These are phyloP conservation scores for Claviceps paspali DNA, from an alignment of 2,329 filamentous ascomycete genomes.

Conservation along the genomic window DNA sequence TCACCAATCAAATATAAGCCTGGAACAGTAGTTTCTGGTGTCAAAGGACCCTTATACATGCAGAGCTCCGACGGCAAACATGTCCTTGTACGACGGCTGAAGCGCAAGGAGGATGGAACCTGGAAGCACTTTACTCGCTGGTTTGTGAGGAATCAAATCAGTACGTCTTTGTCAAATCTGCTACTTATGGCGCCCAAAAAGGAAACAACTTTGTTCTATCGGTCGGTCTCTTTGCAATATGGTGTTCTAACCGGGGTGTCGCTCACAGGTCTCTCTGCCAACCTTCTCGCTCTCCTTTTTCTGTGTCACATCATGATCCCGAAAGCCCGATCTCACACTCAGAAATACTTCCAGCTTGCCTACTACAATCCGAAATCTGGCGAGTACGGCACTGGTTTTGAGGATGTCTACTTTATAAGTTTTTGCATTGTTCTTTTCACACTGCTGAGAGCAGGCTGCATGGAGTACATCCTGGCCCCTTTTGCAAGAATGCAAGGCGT, in stretches of 20 bases:
- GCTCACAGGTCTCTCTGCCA: slow-evolving; percentile 56
- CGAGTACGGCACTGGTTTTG: slow-evolving; percentile 59
- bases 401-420: slow-evolving; percentile 64
- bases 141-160: slow-evolving; percentile 67
- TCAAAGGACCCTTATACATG: slow-evolving; percentile 39
- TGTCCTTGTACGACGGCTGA: slow-evolving; percentile 40
- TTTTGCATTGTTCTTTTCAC: slow-evolving; percentile 78
- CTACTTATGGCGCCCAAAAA: too few relatives aligned
- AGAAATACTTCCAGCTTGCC: slow-evolving; percentile 75
- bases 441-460: slow-evolving; percentile 64
- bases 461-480: slow-evolving; percentile 78
- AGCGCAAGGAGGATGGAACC: slow-evolving; percentile 46
- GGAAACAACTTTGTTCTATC: too few relatives aligned
- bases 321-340: slow-evolving; percentile 60
- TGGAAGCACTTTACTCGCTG: slow-evolving; percentile 48
- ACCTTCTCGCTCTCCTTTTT: slow-evolving; percentile 68
- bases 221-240: too few relatives aligned
- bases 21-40: slow-evolving; percentile 6
- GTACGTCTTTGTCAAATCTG: too few relatives aligned
- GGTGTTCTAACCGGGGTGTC: not conserved
- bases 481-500: slow-evolving; percentile 60
- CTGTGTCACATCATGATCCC: slow-evolving; percentile 74
- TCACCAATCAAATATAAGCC: slow-evolving; percentile 16
- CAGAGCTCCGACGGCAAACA: slow-evolving; percentile 35
- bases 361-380: slow-evolving; percentile 59